phyloP scores from a whole-genome alignment of 2,329 filamentous ascomycete genomes.

The Boeremia lycopersici region DNA sequence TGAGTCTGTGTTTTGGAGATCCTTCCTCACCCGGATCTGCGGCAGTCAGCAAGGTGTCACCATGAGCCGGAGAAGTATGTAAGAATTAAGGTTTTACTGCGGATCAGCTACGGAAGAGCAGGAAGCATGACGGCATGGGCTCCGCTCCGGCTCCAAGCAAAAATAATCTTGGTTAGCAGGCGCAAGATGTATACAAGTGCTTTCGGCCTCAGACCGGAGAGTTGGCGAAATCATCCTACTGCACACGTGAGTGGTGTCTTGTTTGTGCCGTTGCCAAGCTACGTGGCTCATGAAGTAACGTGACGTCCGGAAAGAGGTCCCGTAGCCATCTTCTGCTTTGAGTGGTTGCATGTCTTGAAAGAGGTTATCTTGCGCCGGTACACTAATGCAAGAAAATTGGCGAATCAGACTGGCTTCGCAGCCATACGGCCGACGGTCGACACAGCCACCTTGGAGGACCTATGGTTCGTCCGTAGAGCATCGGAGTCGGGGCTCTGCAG shows the following conservation, averaged over 20 bases:
- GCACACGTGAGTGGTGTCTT: no score
- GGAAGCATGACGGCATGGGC: constrained; percentile 12
- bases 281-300: background rate
- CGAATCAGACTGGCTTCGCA: constrained; percentile 5
- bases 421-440: constrained; percentile 1
- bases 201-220: background rate
- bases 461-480: constrained; percentile 17
- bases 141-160: background rate
- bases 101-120: constrained; percentile 1
- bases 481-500: constrained; percentile 18
- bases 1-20: background rate
- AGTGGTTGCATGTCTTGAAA: background rate
- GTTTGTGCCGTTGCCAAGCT: no score
- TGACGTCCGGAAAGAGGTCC: background rate
- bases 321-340: background rate
- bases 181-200: background rate
- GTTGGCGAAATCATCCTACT: background rate
- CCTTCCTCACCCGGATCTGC: background rate
- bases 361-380: background rate
- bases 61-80: background rate
- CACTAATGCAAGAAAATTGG: background rate
- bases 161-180: background rate
- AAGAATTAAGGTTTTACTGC: constrained; percentile 13
- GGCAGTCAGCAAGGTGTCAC: background rate
- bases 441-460: constrained; percentile 15